Evolutionary conservation across 2,329 filamentous ascomycete genomes (phyloP).

Genomic region (Colletotrichum sp.): DNA sequence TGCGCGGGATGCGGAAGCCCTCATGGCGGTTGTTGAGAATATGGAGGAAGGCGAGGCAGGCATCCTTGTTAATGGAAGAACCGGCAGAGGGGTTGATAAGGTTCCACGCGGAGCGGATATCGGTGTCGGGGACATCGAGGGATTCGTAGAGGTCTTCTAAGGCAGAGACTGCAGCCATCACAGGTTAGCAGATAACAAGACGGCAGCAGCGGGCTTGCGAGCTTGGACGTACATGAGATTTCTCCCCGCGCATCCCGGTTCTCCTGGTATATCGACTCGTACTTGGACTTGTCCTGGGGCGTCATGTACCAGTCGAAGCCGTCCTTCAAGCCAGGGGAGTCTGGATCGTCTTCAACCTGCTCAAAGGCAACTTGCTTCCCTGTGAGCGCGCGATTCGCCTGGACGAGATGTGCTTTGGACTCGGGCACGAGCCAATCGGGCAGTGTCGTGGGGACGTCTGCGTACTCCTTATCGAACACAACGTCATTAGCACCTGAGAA

Average conservation of each 20-base stretch:
- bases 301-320: constrained; percentile 99
- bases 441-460: constrained; percentile 82
- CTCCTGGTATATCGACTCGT: constrained; percentile 96
- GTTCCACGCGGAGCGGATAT: constrained; percentile 94
- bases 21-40: constrained; percentile 96
- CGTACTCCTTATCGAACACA: constrained; percentile 69
- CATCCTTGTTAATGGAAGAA: constrained; percentile 89
- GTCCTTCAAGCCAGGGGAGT: constrained; percentile 85
- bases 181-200: neutral
- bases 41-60: constrained; percentile 91
- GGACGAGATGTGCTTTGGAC: constrained; percentile 88
- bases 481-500: neutral
- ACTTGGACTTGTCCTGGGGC: constrained; percentile 87
- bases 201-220: neutral
- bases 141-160: constrained; percentile 86
- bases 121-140: constrained; percentile 74
- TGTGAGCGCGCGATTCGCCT: constrained; percentile 79
- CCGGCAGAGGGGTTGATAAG: constrained; percentile 90
- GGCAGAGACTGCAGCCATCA: constrained; percentile 64
- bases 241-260: constrained; percentile 88
- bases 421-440: constrained; percentile 98
- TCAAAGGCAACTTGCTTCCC: constrained; percentile 85
- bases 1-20: constrained; percentile 90
- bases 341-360: constrained; percentile 80
- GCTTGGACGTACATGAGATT: constrained; percentile 66